These are phyloP conservation scores for Nicotiana paniculata DNA, from an alignment of 257 asterid genomes.

Conservation along the genomic window DNA sequence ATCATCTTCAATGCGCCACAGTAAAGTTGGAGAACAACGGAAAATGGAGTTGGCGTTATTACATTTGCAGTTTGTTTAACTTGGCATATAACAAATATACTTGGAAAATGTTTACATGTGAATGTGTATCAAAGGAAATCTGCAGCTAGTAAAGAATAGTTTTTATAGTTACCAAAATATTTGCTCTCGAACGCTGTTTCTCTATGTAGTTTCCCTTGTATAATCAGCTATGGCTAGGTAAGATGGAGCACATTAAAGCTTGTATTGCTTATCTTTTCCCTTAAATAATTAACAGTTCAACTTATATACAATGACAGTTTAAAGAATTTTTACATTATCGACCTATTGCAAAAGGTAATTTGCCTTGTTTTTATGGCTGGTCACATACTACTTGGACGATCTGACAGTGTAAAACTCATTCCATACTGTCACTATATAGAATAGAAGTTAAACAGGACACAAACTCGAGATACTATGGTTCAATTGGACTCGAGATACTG, in stretches of 20 bases:
- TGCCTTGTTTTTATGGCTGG: neutral
- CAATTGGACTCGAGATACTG: too few species aligned
- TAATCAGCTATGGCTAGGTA: neutral
- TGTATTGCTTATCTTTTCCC: neutral
- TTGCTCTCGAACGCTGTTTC: neutral
- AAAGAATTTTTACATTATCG: neutral
- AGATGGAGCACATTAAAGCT: neutral
- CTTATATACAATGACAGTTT: neutral
- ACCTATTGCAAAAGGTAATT: neutral
- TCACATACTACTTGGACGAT: neutral
- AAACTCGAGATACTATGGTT: too few species aligned
- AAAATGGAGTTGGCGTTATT: slow-evolving; percentile 19
- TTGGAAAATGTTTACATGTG: neutral
- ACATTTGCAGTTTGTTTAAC: slow-evolving; percentile 26
- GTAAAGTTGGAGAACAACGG: slow-evolving; percentile 1
- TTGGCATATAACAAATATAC: neutral
- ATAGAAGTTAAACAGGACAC: neutral
- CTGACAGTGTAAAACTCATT: neutral
- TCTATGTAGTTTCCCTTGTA: neutral
- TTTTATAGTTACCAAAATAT: neutral
- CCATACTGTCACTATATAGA: neutral
- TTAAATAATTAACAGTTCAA: neutral
- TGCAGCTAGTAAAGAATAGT: slow-evolving; percentile 7
- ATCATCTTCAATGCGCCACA: slow-evolving; percentile 45
- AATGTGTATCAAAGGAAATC: neutral